Conservation (phyloP, 169 alveolate species). For the Plasmodium knowlesi region DNA sequence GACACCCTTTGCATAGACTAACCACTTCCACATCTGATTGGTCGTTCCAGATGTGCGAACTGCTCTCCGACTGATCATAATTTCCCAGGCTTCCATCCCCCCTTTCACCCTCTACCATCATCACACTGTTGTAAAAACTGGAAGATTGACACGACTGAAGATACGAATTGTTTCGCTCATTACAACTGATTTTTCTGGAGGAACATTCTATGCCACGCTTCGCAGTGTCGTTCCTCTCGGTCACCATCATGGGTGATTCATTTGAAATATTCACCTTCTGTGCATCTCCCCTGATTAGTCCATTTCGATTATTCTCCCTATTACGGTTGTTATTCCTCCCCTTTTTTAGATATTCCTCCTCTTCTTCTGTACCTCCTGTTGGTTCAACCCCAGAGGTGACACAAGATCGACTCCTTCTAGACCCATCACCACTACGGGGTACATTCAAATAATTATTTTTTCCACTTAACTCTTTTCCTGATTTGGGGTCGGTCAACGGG, state of each 20-base stretch:
- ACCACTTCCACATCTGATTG: conserved; percentile 18
- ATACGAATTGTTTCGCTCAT: not conserved
- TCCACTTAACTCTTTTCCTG: not conserved
- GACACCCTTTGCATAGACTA: not conserved
- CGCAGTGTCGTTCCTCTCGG: not conserved
- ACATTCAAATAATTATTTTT: not conserved
- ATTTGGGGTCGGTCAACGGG: not conserved
- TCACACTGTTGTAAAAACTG: not conserved
- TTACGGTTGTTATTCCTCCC: not conserved
- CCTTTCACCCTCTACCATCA: not conserved
- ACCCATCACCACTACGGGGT: not conserved
- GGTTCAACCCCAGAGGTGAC: not conserved
- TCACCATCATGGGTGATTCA: not conserved
- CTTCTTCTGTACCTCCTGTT: not conserved
- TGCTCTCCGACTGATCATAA: not conserved
- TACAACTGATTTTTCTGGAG: not conserved
- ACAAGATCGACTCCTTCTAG: not conserved
- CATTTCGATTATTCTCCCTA: not conserved
- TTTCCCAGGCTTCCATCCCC: not conserved
- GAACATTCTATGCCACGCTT: not conserved
- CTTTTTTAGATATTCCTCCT: not conserved
- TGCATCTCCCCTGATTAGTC: not conserved
- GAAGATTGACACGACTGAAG: not conserved
- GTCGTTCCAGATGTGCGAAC: not conserved
- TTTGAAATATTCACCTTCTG: not conserved